phyloP scores from a whole-genome alignment of 208 protist genomes.

The Acanthamoeba sp. region DNA sequence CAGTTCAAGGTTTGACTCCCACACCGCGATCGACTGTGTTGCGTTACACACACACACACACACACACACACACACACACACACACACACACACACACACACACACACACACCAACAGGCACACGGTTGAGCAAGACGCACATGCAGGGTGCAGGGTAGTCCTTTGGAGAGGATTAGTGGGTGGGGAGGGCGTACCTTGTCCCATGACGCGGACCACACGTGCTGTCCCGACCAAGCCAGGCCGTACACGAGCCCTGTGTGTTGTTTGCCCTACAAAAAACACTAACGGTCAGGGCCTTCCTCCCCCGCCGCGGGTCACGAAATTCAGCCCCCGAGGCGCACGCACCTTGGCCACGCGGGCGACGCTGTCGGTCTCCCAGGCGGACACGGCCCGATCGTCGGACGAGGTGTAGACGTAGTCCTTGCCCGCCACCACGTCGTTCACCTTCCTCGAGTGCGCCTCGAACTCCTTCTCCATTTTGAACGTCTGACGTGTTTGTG shows the following conservation, averaged over 20 bases:
- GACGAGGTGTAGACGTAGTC: conserved; percentile 11
- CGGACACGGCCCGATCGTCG: conserved; percentile 6
- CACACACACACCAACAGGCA: too few relatives aligned
- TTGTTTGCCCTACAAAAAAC: background rate
- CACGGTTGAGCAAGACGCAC: too few relatives aligned
- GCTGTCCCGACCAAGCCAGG: conserved; percentile 37
- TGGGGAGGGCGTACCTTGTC: conserved; percentile 48
- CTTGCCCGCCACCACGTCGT: conserved; percentile 20
- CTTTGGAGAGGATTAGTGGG: too few relatives aligned
- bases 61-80: too few relatives aligned
- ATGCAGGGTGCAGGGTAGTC: background rate
- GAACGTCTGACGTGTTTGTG: background rate
- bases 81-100: too few relatives aligned
- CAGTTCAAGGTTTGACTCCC: conserved; percentile 23
- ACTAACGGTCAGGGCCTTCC: background rate
- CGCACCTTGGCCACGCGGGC: background rate
- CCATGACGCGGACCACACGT: conserved; percentile 62
- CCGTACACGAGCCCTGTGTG: conserved; percentile 61
- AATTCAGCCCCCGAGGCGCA: background rate
- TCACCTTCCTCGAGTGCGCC: conserved; percentile 55
- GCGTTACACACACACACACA: too few relatives aligned
- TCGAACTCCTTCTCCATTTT: conserved; percentile 68
- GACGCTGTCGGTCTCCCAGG: conserved; percentile 6
- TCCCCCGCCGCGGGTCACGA: background rate
- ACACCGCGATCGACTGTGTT: conserved; percentile 23